Conservation (phyloP, 768 basidiomycete genomes). For the Mycena polygramma region DNA sequence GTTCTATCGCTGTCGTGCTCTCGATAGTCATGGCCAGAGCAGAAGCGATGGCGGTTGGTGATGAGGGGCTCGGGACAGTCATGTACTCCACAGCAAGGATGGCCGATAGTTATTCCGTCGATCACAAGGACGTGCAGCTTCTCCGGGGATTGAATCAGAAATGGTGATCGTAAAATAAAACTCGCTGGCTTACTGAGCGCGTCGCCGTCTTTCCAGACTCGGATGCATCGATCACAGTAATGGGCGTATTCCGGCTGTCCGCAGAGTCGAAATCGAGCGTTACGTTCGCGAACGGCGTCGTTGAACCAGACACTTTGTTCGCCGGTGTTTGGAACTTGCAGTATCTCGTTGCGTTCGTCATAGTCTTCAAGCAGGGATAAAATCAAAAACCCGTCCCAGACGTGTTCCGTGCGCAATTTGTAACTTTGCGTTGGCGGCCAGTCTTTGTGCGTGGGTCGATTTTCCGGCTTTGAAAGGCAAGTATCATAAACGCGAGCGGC, state of each 20-base stretch:
- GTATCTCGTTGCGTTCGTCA: not conserved
- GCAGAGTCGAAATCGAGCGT: not conserved
- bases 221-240: not conserved
- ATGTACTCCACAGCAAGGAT: constrained; percentile 5
- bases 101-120: not conserved
- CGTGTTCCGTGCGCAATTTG: too few relatives aligned
- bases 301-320: not conserved
- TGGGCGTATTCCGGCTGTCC: not conserved
- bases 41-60: constrained; percentile 36
- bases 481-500: too few relatives aligned
- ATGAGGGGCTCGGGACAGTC: not conserved
- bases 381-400: too few relatives aligned
- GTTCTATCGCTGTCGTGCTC: too few relatives aligned
- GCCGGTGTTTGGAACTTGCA: not conserved
- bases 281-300: not conserved
- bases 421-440: too few relatives aligned
- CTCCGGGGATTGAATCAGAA: not conserved
- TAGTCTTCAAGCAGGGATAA: too few relatives aligned
- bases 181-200: not conserved
- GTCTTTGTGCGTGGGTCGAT: too few relatives aligned
- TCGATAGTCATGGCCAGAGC: not conserved
- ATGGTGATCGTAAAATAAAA: too few relatives aligned
- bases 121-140: not conserved
- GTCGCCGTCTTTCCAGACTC: not conserved
- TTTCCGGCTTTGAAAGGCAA: too few relatives aligned